phyloP scores from a whole-genome alignment of 139 green algal species.

The Coccomyxa sp. region DNA sequence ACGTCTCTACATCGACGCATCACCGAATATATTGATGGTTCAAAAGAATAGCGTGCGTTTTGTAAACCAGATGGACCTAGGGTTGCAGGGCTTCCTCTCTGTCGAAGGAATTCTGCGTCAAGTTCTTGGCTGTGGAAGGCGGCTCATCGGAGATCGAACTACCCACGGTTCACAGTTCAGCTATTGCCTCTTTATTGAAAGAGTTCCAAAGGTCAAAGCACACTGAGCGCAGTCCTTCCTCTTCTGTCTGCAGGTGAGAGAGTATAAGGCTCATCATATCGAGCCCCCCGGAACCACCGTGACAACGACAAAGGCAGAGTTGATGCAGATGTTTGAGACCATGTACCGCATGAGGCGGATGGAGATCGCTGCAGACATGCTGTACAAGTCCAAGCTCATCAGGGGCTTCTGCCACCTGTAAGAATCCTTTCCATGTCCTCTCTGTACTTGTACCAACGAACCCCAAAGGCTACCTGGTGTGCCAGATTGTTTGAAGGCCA shows the following conservation, averaged over 20 bases:
- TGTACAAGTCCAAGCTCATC: conserved; percentile 95
- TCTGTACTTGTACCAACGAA: too few relatives aligned
- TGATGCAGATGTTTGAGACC: conserved; percentile 67
- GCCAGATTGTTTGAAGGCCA: too few relatives aligned
- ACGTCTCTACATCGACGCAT: background rate
- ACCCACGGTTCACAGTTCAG: background rate
- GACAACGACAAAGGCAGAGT: conserved; percentile 70
- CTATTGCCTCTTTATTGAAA: background rate
- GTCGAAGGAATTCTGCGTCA: background rate
- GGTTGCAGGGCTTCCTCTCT: background rate
- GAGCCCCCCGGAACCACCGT: conserved; percentile 74
- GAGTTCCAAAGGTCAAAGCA: background rate
- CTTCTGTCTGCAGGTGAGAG: conserved; percentile 41
- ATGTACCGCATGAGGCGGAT: conserved; percentile 91
- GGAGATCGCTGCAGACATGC: conserved; percentile 93
- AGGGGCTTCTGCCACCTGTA: conserved; percentile 97
- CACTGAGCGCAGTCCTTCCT: background rate
- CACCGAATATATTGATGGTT: background rate
- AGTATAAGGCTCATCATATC: conserved; percentile 74
- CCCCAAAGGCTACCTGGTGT: too few relatives aligned
- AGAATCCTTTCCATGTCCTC: conserved; percentile 18
- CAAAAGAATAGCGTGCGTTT: too few relatives aligned
- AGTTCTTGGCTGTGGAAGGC: background rate
- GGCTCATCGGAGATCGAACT: background rate
- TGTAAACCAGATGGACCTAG: too few relatives aligned